Evolutionary conservation across 2,329 filamentous ascomycete genomes (phyloP).

Genomic region (Talaromyces albobiverticillius): DNA sequence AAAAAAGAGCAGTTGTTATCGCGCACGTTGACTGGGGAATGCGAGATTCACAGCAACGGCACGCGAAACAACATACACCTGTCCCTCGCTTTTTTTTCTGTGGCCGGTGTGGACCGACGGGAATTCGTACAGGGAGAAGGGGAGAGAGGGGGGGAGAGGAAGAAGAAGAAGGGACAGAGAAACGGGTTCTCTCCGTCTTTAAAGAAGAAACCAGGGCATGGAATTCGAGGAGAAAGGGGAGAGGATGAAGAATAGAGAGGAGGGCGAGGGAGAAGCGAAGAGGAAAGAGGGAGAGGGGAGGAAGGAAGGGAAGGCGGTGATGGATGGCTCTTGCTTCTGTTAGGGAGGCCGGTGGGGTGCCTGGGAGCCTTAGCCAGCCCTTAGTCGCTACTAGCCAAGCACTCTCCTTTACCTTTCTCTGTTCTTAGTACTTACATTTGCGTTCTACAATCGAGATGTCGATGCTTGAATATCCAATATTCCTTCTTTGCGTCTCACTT

Average conservation of each 20-base stretch:
- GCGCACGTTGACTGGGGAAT: not conserved
- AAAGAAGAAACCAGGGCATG: not conserved
- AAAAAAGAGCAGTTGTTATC: not conserved
- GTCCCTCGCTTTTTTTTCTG: constrained; percentile 1
- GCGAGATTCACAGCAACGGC: not conserved
- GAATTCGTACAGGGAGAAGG: not conserved
- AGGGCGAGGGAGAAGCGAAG: not conserved
- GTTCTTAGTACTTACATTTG: too few relatives aligned
- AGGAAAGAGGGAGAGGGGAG: not conserved
- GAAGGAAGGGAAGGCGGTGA: constrained; percentile 3
- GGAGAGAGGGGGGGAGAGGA: not conserved
- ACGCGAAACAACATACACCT: not conserved
- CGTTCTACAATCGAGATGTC: too few relatives aligned
- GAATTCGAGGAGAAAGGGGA: constrained; percentile 2
- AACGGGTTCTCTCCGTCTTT: not conserved
- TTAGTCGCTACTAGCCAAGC: too few relatives aligned
- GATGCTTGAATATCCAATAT: too few relatives aligned
- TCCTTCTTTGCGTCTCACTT: too few relatives aligned
- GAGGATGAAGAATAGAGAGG: not conserved
- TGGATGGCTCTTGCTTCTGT: too few relatives aligned
- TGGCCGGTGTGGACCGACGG: not conserved
- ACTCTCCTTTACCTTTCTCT: too few relatives aligned
- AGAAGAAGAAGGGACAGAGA: not conserved
- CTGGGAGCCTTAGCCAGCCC: not conserved
- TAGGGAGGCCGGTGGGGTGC: not conserved